Conservation (phyloP, 441 rosid species). For the Omphalea diandra region DNA sequence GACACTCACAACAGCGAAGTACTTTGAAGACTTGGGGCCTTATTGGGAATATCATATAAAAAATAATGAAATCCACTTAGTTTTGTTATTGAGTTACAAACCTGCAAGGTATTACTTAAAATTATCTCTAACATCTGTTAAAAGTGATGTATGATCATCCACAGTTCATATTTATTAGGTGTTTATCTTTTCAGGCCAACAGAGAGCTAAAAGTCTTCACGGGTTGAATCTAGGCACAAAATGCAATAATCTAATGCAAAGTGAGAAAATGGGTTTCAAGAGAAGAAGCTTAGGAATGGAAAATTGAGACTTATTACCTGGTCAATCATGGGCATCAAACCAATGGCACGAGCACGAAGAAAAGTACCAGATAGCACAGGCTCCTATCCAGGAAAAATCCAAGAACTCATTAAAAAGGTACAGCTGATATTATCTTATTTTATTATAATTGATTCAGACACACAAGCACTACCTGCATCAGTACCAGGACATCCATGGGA, state of each 20-base stretch:
- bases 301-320: constrained; percentile 44
- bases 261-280: not conserved
- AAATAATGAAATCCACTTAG: not conserved
- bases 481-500: constrained; percentile 89
- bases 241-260: not conserved
- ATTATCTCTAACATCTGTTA: not conserved
- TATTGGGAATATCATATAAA: not conserved
- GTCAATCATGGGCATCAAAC: constrained; percentile 98
- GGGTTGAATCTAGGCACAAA: constrained; percentile 4
- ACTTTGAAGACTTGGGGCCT: not conserved
- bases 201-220: constrained; percentile 2
- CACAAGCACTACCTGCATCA: constrained; percentile 75
- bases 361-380: constrained; percentile 87
- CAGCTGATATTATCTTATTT: not conserved
- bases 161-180: not conserved
- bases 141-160: not conserved
- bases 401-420: constrained; percentile 5
- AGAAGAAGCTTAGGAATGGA: not conserved
- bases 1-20: not conserved
- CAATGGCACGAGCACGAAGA: constrained; percentile 97
- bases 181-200: constrained; percentile 2
- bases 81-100: not conserved
- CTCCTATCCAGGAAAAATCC: constrained; percentile 47
- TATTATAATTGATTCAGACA: constrained; percentile 11
- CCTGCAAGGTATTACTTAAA: not conserved